These are phyloP conservation scores for Candida sanyaensis DNA, from an alignment of 1,139 yeast genomes.

Conservation along the genomic window DNA sequence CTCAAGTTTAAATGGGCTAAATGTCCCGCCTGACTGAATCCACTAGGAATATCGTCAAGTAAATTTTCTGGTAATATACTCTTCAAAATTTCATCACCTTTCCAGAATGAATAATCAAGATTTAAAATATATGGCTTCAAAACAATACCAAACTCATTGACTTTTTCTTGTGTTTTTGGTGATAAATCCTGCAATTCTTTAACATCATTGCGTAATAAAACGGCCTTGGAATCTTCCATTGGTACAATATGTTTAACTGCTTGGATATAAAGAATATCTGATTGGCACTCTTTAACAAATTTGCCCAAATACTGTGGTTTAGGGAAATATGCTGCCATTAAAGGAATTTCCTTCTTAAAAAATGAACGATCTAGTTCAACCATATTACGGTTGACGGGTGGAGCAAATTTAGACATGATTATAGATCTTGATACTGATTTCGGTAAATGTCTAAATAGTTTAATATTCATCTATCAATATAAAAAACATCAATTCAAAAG, in stretches of 20 bases:
- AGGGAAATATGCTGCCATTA: conserved; percentile 69
- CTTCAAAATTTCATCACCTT: conserved; percentile 77
- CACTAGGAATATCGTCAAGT: conserved; percentile 77
- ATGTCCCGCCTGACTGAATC: conserved; percentile 94
- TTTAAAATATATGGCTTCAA: conserved; percentile 56
- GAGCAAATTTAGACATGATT: conserved; percentile 43
- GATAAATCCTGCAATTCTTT: conserved; percentile 32
- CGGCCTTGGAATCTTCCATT: conserved; percentile 55
- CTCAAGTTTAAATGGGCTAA: conserved; percentile 89
- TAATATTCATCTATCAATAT: conserved; percentile 7
- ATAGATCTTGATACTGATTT: conserved; percentile 29
- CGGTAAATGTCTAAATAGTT: conserved; percentile 10
- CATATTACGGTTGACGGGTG: conserved; percentile 74
- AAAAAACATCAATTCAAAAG: neutral
- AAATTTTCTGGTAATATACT: conserved; percentile 76
- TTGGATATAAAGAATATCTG: conserved; percentile 62
- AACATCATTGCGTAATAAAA: conserved; percentile 47
- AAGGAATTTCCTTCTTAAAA: conserved; percentile 55
- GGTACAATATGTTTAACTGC: conserved; percentile 66
- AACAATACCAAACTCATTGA: conserved; percentile 48
- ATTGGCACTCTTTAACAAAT: conserved; percentile 53
- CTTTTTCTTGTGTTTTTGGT: conserved; percentile 38
- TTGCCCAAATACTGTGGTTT: conserved; percentile 62
- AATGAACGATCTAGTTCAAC: conserved; percentile 61
- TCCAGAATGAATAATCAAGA: conserved; percentile 81